phyloP scores from a whole-genome alignment of 768 basidiomycete species.

The Pisolithus marmoratus region DNA sequence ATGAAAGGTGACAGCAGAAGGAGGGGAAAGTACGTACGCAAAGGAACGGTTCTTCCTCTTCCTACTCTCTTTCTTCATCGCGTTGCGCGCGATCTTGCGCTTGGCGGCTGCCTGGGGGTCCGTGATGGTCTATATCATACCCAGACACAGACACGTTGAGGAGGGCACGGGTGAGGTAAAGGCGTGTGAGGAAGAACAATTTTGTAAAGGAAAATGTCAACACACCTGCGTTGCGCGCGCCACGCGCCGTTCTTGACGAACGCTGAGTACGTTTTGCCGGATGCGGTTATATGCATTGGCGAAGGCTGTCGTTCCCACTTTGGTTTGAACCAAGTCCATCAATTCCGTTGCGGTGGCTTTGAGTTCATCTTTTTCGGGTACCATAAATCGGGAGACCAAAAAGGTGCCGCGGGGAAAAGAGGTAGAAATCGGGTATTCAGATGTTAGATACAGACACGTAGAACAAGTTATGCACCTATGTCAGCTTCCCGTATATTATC shows the following conservation, averaged over 20 bases:
- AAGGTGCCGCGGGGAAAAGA: no score
- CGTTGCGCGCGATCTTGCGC: conserved; percentile 65
- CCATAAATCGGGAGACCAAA: not conserved
- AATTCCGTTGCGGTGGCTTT: conserved; percentile 77
- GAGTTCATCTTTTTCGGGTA: conserved; percentile 58
- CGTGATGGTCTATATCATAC: conserved; percentile 42
- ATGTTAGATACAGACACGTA: no score
- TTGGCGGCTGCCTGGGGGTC: conserved; percentile 75
- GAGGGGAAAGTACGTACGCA: conserved; percentile 42
- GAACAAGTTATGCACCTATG: conserved; percentile 51
- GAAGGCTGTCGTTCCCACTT: conserved; percentile 86
- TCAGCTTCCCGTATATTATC: conserved; percentile 72
- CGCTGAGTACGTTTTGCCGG: conserved; percentile 59
- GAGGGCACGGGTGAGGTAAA: no score
- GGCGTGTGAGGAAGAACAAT: no score
- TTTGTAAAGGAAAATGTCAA: not conserved
- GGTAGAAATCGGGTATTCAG: no score
- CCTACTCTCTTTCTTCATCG: conserved; percentile 76
- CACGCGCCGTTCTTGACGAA: conserved; percentile 68
- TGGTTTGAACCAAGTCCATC: conserved; percentile 79
- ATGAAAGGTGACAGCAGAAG: no score
- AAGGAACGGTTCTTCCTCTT: conserved; percentile 67
- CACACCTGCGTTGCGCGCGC: conserved; percentile 47
- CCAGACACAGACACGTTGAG: no score
- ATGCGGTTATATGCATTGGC: conserved; percentile 74